phyloP scores from a whole-genome alignment of 78 protist species.

The Dictyostelium purpureum region DNA sequence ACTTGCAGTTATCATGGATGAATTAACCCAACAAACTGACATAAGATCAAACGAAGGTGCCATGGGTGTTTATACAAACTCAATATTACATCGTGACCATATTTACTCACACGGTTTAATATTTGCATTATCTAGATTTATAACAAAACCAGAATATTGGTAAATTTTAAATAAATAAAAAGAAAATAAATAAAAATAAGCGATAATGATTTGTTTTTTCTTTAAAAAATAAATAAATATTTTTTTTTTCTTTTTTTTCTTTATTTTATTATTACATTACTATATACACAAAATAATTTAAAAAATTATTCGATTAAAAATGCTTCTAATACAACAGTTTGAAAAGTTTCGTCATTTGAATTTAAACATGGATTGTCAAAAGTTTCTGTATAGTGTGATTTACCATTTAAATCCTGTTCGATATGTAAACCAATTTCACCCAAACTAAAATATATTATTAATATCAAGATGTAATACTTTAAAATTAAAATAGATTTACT shows the following conservation, averaged over 20 bases:
- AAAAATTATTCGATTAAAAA: neutral
- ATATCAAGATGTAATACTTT: neutral
- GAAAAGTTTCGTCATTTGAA: neutral
- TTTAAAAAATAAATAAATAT: neutral
- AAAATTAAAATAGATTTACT: neutral
- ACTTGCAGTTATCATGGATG: slow-evolving; percentile 49
- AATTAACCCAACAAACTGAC: neutral
- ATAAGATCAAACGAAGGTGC: slow-evolving; percentile 55
- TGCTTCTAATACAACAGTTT: slow-evolving; percentile 29
- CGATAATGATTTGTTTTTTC: neutral
- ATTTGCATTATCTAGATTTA: slow-evolving; percentile 53
- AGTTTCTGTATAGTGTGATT: neutral
- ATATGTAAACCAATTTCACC: slow-evolving; percentile 8
- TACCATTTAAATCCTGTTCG: slow-evolving; percentile 40
- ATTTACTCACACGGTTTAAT: slow-evolving; percentile 23
- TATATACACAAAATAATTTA: too few species aligned
- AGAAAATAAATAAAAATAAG: neutral
- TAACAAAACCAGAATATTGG: neutral
- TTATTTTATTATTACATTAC: neutral
- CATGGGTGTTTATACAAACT: slow-evolving; percentile 48
- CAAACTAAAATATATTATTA: neutral
- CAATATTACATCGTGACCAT: neutral
- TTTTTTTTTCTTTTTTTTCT: neutral
- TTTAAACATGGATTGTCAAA: slow-evolving; percentile 48
- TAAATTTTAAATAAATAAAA: neutral